These are phyloP conservation scores for Dioscorea zingiberensis DNA, from an alignment of 106 monocot genomes.

Conservation along the genomic window DNA sequence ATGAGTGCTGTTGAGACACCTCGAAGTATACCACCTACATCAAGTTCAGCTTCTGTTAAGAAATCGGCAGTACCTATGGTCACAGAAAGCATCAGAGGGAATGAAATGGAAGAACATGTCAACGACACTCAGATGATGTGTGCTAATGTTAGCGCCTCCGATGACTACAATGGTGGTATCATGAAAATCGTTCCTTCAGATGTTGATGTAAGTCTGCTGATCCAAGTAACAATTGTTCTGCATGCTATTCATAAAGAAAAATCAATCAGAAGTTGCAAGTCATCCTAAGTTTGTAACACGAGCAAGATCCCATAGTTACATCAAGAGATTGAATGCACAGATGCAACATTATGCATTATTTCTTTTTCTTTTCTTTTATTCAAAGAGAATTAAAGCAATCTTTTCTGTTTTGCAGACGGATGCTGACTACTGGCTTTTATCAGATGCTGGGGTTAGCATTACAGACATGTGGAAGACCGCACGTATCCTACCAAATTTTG, in stretches of 20 bases:
- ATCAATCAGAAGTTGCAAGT: background rate
- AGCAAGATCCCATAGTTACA: background rate
- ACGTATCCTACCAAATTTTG: background rate
- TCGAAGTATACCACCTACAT: constrained; percentile 19
- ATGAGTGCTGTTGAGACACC: constrained; percentile 51
- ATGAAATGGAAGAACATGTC: constrained; percentile 16
- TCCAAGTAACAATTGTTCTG: background rate
- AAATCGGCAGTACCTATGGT: constrained; percentile 12
- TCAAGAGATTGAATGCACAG: constrained; percentile 26
- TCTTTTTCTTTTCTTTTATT: background rate
- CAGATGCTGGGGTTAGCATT: constrained; percentile 39
- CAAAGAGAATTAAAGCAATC: too few relatives aligned
- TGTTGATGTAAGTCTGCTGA: constrained; percentile 61
- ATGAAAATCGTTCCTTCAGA: constrained; percentile 83
- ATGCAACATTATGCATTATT: background rate
- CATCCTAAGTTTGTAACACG: background rate
- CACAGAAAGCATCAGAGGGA: constrained; percentile 14
- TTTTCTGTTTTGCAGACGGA: constrained; percentile 35
- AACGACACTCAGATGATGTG: constrained; percentile 11
- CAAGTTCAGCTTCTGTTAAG: constrained; percentile 27
- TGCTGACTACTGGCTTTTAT: constrained; percentile 78
- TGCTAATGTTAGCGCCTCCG: constrained; percentile 33
- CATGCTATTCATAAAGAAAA: background rate
- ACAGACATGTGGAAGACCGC: constrained; percentile 52
- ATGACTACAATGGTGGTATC: constrained; percentile 59